phyloP scores from a whole-genome alignment of 1,139 yeast species.

The Taphrina communis region DNA sequence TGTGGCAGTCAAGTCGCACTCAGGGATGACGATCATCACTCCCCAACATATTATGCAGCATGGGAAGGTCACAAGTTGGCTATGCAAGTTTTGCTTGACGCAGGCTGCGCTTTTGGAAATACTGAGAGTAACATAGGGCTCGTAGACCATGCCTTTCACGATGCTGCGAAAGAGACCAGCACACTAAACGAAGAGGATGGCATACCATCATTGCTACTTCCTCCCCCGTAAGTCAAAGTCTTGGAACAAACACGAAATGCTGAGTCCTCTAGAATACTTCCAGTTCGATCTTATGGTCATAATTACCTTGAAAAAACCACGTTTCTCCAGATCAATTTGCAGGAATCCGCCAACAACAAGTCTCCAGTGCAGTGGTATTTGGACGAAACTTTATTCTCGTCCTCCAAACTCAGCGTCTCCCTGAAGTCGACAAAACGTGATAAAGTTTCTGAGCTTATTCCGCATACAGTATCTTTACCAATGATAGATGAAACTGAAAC shows the following conservation, averaged over 20 bases:
- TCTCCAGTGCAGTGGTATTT: constrained; percentile 37
- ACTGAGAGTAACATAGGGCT: constrained; percentile 24
- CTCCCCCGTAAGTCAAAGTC: constrained; percentile 67
- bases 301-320: constrained; percentile 89
- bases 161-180: constrained; percentile 50
- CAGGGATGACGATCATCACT: constrained; percentile 81
- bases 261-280: constrained; percentile 60
- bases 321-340: constrained; percentile 73
- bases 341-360: constrained; percentile 52
- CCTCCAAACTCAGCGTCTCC: constrained; percentile 74
- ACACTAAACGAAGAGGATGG: constrained; percentile 57
- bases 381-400: constrained; percentile 48
- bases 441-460: constrained; percentile 58
- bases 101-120: constrained; percentile 44
- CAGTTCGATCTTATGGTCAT: constrained; percentile 91
- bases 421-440: constrained; percentile 65
- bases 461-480: constrained; percentile 82
- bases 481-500: constrained; percentile 72
- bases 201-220: constrained; percentile 87
- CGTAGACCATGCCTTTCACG: not conserved
- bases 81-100: constrained; percentile 62
- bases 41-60: constrained; percentile 86
- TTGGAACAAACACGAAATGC: not conserved
- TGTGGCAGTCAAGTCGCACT: constrained; percentile 74
- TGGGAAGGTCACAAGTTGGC: constrained; percentile 91